phyloP scores from a whole-genome alignment of 1,284 basidiomycete genomes.

The Cryptococcus deneoformans region DNA sequence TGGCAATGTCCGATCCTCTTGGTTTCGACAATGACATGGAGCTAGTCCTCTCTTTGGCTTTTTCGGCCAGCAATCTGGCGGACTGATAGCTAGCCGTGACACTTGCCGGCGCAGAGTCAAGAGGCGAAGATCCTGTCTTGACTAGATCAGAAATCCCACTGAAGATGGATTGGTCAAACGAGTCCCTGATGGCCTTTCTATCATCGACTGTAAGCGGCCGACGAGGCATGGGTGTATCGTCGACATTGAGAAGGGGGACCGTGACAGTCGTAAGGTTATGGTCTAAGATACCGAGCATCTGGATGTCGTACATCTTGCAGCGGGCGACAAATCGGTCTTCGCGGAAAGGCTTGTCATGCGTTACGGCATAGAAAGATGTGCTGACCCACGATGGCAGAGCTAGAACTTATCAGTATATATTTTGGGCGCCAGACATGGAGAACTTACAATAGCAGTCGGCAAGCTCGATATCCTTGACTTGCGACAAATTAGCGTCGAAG shows the following conservation, averaged over 20 bases:
- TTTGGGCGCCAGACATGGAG: neutral
- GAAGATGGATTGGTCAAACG: constrained; percentile 40
- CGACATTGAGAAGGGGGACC: constrained; percentile 62
- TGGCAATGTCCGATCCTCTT: neutral
- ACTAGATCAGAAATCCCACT: constrained; percentile 4
- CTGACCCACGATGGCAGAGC: constrained; percentile 48
- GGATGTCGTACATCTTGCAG: constrained; percentile 91
- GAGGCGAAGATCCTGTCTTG: constrained; percentile 5
- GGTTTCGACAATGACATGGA: neutral
- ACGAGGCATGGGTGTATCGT: constrained; percentile 23
- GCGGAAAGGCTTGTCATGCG: constrained; percentile 64
- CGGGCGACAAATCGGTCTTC: constrained; percentile 85
- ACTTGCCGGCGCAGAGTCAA: constrained; percentile 8
- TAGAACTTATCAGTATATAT: constrained; percentile 5
- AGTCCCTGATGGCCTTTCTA: constrained; percentile 27
- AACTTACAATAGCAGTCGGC: constrained; percentile 46
- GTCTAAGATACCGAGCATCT: constrained; percentile 86
- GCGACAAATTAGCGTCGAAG: constrained; percentile 56
- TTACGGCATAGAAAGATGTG: constrained; percentile 49
- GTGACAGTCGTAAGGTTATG: constrained; percentile 86
- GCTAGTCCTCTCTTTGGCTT: constrained; percentile 7
- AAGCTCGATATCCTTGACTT: constrained; percentile 33
- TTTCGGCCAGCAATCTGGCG: constrained; percentile 26
- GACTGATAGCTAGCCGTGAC: constrained; percentile 40
- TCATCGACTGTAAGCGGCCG: constrained; percentile 22